These are phyloP conservation scores for Scutellaria barbata DNA, from an alignment of 257 asterid species.

Conservation along the genomic window DNA sequence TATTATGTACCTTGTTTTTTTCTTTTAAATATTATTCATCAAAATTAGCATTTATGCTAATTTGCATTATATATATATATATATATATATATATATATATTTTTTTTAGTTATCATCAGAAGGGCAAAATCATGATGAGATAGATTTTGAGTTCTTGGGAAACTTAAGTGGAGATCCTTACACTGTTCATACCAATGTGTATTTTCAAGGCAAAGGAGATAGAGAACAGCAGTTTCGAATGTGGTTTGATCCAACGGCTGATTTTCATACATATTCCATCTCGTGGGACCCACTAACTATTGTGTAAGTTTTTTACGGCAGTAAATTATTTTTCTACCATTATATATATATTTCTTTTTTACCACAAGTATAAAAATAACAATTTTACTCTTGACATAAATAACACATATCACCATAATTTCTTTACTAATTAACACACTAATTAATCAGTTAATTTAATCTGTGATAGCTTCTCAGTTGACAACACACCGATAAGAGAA, in stretches of 20 bases:
- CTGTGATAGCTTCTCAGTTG: slow-evolving; percentile 39
- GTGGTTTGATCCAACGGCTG: slow-evolving; percentile 74
- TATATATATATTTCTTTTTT: no score
- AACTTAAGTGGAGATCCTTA: slow-evolving; percentile 69
- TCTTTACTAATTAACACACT: neutral
- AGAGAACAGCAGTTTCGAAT: slow-evolving; percentile 71
- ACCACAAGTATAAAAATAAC: no score
- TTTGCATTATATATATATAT: no score
- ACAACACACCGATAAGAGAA: slow-evolving; percentile 51
- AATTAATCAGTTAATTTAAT: neutral
- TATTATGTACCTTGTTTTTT: slow-evolving; percentile 49
- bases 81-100: no score
- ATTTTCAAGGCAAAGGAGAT: slow-evolving; percentile 59
- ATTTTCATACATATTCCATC: slow-evolving; percentile 58
- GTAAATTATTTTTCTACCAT: no score
- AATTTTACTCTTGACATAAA: no score
- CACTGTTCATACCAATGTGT: slow-evolving; percentile 67
- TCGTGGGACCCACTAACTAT: slow-evolving; percentile 60
- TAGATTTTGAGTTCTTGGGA: slow-evolving; percentile 80
- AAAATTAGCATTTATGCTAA: neutral
- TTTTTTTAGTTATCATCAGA: slow-evolving; percentile 53
- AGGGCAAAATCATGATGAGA: slow-evolving; percentile 66
- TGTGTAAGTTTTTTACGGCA: slow-evolving; percentile 39
- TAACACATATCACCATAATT: no score
- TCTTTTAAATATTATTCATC: neutral